Base-by-base conservation (phyloP, 345 rosid species). In the Gossypium arboreum region DNA sequence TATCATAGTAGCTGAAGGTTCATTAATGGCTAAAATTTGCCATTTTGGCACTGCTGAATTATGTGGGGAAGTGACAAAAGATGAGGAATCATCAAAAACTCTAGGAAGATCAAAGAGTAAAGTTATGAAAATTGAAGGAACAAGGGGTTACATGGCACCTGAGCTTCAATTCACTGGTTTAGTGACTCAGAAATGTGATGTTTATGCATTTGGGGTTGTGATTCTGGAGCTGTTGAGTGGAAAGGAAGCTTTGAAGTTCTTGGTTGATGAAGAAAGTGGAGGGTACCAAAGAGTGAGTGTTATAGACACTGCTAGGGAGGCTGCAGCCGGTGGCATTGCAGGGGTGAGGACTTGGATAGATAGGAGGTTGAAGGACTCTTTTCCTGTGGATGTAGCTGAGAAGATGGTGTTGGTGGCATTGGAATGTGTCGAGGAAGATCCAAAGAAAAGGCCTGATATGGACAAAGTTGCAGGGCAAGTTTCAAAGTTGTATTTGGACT, bases 311-410 rank as follows among this genome's bases (percentile, higher is more conserved):
- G 94, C 92, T 2, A 51, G 81, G 47, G 86, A 72, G 69, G 85
- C 85, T 0, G 79, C 73, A 12, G 75, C 59, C 10, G 78, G 70
- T 18, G 82, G 84, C 18, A 22, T 34, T 13, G 83, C 79, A 4
- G 81, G 73, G 41, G 79, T 85, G 78, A 87, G 92, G 82, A 79
- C 61, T 55, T 90, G 94, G 94, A 75, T 85, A 24, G 92, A 90
- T 70, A 65, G 78, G 85, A 84, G 86, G 76, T 39, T 90, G 74
- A 87, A 71, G 72, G 92, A 90, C 61, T 90, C 92, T 29, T 90
- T 76, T 41, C 94, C 91, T 11, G 85, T 87, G 73, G 91, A 85
- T 7, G 92, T 80, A 71, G 91, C 86, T 6, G 85, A 84, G 81
- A 87, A 75, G 81, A 79, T 87, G 84, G 82, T 78, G 45, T 61